Evolutionary conservation across 2,329 filamentous ascomycete species (phyloP).

Genomic region (Botrytis cinerea): DNA sequence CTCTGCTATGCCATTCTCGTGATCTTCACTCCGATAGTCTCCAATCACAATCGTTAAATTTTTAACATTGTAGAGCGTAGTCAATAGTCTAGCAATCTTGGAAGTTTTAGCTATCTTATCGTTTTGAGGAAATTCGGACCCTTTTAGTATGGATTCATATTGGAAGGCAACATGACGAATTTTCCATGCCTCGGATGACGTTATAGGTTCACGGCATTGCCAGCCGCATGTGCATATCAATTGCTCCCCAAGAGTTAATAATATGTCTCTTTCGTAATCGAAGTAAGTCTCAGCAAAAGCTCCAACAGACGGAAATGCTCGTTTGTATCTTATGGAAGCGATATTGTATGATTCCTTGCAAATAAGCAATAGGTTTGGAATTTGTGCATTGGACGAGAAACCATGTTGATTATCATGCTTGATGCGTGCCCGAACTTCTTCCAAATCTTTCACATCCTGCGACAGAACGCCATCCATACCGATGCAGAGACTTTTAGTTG

Average conservation of each 20-base stretch:
- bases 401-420: not conserved
- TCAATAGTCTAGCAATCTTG: not conserved
- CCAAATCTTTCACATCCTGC: not conserved
- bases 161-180: not conserved
- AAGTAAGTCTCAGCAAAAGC: slow-evolving; percentile 7
- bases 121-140: not conserved
- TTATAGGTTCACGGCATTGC: not conserved
- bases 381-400: not conserved
- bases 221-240: not conserved
- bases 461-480: not conserved
- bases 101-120: not conserved
- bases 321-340: not conserved
- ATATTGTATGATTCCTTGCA: not conserved
- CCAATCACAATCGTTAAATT: not conserved
- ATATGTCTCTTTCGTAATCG: not conserved
- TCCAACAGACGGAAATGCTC: not conserved
- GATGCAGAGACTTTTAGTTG: not conserved
- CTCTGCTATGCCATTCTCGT: not conserved
- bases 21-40: not conserved
- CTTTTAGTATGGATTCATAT: not conserved
- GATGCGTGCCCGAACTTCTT: not conserved
- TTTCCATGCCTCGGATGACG: not conserved
- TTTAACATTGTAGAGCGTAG: not conserved
- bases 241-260: not conserved
- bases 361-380: not conserved